Base-by-base conservation (phyloP, 2,329 filamentous ascomycete genomes). In the Diaporthe ilicicola region DNA sequence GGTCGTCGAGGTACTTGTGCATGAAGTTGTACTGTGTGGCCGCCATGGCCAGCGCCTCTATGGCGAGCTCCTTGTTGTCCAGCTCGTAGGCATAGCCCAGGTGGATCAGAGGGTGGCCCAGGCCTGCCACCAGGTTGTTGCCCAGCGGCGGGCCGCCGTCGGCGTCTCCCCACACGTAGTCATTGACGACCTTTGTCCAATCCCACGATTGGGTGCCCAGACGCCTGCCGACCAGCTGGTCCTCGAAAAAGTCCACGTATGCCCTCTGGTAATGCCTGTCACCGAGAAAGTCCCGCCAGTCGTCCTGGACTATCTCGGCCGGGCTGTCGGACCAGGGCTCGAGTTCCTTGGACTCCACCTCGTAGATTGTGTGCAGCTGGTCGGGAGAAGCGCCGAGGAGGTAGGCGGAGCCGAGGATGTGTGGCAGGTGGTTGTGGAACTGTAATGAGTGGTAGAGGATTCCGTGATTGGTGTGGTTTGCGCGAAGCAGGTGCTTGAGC, bases 161-260 rank as follows among this genome's bases (percentile, higher is more conserved):
- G 27, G 51, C 17, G 19, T 39, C 59, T 10, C 54, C 42, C 74
- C 95, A 93, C 55, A 99, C 81, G 78, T 92, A 98, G 73, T 95
- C 89, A 3, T 90, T 84, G 10, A 97, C 84, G 3, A 97, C 89
- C 67, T 86, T 85, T 78, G 92, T 93, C 94, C 96, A 98, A 78
- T 97, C 89, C 79, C 98, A 98, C 44, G 90, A 89, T 22, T 84
- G 84, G 44, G 66, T 39, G 44, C 66, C 66, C 50, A 67, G 56
- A 29, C 67, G 59, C 34, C 84, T 83, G 80, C 89, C 83, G 3
- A 93, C 94, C 37, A 98, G 85, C 77, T 94, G 90, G 79, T 99
- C 96, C 80, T 99, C 96, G 78, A 97, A 98, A 79, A 96, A 98
- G 79, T 99, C 95, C 69, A 99, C 86, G 78, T 92, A 99, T 0